phyloP scores from a whole-genome alignment of 148 eudicot species.

The Cornus florida region DNA sequence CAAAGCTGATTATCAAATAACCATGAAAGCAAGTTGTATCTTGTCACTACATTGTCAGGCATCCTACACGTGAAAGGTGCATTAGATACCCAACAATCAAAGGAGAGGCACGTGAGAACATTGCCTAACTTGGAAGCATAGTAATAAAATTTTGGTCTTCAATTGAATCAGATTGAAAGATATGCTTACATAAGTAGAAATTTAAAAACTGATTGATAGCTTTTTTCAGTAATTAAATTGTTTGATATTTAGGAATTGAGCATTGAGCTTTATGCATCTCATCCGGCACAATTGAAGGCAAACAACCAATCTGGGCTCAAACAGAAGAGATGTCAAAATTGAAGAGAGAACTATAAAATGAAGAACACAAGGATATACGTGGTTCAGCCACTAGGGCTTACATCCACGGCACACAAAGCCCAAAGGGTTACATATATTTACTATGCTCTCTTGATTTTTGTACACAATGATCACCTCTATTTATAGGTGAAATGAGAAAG shows the following conservation, averaged over 20 bases:
- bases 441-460: no score
- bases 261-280: conserved; percentile 2
- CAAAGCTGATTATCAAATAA: neutral
- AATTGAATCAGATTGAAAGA: neutral
- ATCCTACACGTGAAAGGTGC: neutral
- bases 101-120: neutral
- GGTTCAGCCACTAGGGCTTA: no score
- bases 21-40: neutral
- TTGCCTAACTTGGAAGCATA: neutral
- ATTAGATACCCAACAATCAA: neutral
- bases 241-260: neutral
- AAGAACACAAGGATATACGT: no score
- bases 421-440: no score
- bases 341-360: no score
- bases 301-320: neutral
- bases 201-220: neutral
- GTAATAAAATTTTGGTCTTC: neutral
- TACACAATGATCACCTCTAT: no score
- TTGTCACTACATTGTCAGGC: neutral
- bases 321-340: neutral
- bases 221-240: neutral
- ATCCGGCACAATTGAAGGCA: neutral
- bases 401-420: no score
- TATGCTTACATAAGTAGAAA: neutral
- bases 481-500: no score